phyloP scores from a whole-genome alignment of 2,329 filamentous ascomycete genomes.

The Colletotrichum caudatum region DNA sequence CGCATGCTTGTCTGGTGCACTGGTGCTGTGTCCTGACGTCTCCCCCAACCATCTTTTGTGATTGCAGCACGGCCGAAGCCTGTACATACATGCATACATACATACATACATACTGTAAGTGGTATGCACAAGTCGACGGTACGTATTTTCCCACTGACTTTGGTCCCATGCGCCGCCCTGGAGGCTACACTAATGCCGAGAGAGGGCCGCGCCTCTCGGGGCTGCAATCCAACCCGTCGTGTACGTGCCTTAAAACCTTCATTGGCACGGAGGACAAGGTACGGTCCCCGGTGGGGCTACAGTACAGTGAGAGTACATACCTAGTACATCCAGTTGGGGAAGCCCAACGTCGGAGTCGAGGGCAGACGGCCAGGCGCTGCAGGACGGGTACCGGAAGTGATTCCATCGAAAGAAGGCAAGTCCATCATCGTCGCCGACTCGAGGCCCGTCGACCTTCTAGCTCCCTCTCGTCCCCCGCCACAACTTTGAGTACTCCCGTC shows the following conservation, averaged over 20 bases:
- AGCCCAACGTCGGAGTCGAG: constrained; percentile 5
- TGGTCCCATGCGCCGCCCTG: constrained; percentile 37
- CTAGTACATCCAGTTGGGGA: constrained; percentile 9
- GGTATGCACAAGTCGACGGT: constrained; percentile 34
- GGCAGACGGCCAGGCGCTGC: background rate
- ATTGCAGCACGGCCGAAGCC: constrained; percentile 24
- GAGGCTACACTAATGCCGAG: constrained; percentile 40
- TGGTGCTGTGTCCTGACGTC: constrained; percentile 36
- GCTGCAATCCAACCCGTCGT: constrained; percentile 40
- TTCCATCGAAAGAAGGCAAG: constrained; percentile 8
- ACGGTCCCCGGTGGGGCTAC: constrained; percentile 38
- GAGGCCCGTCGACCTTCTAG: constrained; percentile 15
- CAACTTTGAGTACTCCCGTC: background rate
- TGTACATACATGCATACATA: too few species aligned
- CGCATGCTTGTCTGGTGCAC: constrained; percentile 10
- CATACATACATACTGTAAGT: too few species aligned
- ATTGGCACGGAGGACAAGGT: constrained; percentile 29
- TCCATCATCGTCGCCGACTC: constrained; percentile 16
- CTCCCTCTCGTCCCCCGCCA: constrained; percentile 2
- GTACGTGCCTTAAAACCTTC: constrained; percentile 37
- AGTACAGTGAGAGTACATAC: background rate
- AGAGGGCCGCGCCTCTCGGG: constrained; percentile 41
- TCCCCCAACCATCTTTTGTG: constrained; percentile 31
- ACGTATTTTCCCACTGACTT: constrained; percentile 22
- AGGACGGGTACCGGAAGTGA: background rate